Conservation (phyloP, 805 yeast species). For the Yamadazyma phyllophila region DNA sequence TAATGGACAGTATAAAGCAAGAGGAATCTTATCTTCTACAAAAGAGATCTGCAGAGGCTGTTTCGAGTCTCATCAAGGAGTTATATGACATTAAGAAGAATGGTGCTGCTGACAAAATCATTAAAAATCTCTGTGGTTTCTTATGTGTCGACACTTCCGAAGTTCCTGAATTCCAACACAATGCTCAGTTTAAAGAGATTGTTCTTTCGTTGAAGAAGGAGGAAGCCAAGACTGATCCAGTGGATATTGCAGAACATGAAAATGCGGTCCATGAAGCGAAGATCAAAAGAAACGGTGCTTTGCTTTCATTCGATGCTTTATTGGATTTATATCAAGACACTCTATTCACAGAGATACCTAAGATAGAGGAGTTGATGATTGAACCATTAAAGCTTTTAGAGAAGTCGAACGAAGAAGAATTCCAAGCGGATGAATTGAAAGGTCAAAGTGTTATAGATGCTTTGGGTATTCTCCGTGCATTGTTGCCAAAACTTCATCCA, state of each 20-base stretch:
- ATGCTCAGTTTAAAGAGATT: conserved; percentile 48
- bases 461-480: conserved; percentile 73
- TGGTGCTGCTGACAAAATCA: conserved; percentile 84
- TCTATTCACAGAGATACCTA: conserved; percentile 63
- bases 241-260: conserved; percentile 59
- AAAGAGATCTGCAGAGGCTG: conserved; percentile 63
- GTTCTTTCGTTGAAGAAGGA: conserved; percentile 79
- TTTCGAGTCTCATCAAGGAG: conserved; percentile 60
- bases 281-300: conserved; percentile 83
- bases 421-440: conserved; percentile 39
- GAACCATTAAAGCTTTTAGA: conserved; percentile 54
- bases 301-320: conserved; percentile 61
- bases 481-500: conserved; percentile 59
- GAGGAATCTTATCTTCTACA: conserved; percentile 72
- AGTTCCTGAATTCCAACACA: conserved; percentile 85
- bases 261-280: conserved; percentile 69
- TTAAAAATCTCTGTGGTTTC: conserved; percentile 88
- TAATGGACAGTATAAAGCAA: conserved; percentile 88
- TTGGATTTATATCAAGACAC: conserved; percentile 50
- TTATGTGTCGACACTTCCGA: conserved; percentile 94
- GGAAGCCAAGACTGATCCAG: conserved; percentile 61
- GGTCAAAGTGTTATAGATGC: conserved; percentile 88
- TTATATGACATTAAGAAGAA: conserved; percentile 56
- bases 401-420: conserved; percentile 23
- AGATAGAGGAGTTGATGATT: conserved; percentile 61